These are phyloP conservation scores for Gentiana dahurica DNA, from an alignment of 257 asterid genomes.

Conservation along the genomic window DNA sequence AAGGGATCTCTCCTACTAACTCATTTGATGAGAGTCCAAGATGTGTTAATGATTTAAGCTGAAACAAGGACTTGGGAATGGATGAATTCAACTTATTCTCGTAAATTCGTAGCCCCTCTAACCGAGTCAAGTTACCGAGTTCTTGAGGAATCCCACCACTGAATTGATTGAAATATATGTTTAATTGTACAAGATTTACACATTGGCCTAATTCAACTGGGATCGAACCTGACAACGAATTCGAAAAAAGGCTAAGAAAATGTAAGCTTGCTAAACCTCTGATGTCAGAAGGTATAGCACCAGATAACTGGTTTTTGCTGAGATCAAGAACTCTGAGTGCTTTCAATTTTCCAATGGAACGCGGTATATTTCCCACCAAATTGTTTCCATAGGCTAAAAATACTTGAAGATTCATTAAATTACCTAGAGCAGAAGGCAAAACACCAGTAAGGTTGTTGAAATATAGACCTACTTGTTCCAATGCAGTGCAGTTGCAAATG, in stretches of 20 bases:
- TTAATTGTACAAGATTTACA: conserved; percentile 28
- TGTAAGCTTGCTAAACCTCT: conserved; percentile 38
- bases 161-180: conserved; percentile 37
- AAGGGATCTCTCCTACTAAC: conserved; percentile 39
- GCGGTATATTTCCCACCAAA: conserved; percentile 50
- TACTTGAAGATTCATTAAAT: conserved; percentile 38
- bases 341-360: conserved; percentile 44
- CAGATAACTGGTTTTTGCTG: conserved; percentile 44
- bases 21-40: conserved; percentile 56
- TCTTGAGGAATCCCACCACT: conserved; percentile 54
- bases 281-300: conserved; percentile 53
- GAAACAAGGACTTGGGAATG: conserved; percentile 47
- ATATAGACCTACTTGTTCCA: conserved; percentile 31
- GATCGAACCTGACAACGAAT: conserved; percentile 48
- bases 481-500: too few relatives aligned
- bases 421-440: conserved; percentile 44
- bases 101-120: conserved; percentile 35
- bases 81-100: conserved; percentile 47
- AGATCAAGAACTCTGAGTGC: conserved; percentile 44
- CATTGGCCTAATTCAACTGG: conserved; percentile 53
- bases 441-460: conserved; percentile 57
- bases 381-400: conserved; percentile 39
- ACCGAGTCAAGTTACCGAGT: conserved; percentile 39
- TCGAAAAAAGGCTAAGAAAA: conserved; percentile 35
- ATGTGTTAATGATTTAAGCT: conserved; percentile 30